Conservation (phyloP, 129 eudicot species). For the Flaveria ramosissima region DNA sequence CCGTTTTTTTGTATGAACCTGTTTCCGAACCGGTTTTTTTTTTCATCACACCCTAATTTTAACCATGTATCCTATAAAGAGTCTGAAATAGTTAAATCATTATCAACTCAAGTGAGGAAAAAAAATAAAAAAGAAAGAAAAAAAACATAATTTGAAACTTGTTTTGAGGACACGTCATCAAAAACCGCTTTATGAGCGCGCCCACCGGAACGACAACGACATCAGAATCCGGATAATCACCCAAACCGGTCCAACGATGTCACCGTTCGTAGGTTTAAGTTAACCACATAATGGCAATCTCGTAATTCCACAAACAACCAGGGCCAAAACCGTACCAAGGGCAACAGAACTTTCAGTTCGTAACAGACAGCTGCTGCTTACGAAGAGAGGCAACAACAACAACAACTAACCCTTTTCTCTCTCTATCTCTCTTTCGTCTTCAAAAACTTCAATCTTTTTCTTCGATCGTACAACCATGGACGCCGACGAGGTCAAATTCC, state of each 20-base stretch:
- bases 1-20: no score
- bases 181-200: constrained; percentile 25
- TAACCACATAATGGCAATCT: constrained; percentile 27
- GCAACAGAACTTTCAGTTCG: constrained; percentile 57
- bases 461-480: constrained; percentile 47
- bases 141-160: neutral
- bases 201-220: constrained; percentile 30
- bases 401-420: constrained; percentile 41
- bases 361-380: constrained; percentile 63
- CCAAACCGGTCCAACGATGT: constrained; percentile 41
- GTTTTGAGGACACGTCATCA: neutral
- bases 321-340: constrained; percentile 43
- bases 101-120: no score
- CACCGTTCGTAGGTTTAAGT: constrained; percentile 20
- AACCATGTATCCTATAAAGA: no score
- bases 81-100: no score
- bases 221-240: constrained; percentile 14
- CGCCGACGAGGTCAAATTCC: constrained; percentile 59
- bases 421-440: constrained; percentile 30
- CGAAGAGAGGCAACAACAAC: constrained; percentile 37
- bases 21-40: no score
- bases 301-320: constrained; percentile 23
- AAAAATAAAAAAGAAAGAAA: no score
- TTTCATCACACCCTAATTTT: no score
- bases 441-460: constrained; percentile 20